A percentile compares a stretch with the other conserved stretches of the same genome.
These are phyloP conservation scores for Grammothele lineata DNA, from an alignment of 768 basidiomycete genomes.

Conservation along the genomic window DNA sequence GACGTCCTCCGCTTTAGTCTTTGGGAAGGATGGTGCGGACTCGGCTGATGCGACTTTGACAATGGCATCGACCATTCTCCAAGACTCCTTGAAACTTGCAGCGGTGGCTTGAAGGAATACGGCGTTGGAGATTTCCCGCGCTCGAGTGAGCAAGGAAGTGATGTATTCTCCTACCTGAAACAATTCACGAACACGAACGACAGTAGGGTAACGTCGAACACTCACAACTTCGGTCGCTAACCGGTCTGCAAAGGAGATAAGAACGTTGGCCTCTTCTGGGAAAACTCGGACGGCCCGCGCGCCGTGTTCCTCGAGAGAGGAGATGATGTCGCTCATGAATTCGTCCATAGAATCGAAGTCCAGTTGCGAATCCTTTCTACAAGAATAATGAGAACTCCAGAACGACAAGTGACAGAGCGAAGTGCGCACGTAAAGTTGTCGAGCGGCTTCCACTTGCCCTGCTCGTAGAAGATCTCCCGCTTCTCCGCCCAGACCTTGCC, in stretches of 20 bases:
- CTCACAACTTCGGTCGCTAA: conserved; percentile 81
- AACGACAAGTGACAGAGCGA: background rate
- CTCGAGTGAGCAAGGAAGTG: conserved; percentile 66
- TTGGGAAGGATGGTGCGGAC: conserved; percentile 37
- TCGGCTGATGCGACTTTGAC: conserved; percentile 49
- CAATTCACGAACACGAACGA: background rate
- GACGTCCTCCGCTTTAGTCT: conserved; percentile 71
- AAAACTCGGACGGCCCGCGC: conserved; percentile 82
- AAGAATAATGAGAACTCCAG: background rate
- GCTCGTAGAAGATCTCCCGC: conserved; percentile 89
- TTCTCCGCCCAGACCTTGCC: conserved; percentile 96
- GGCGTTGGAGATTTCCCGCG: conserved; percentile 68
- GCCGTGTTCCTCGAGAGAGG: conserved; percentile 69
- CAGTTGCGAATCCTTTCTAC: conserved; percentile 50
- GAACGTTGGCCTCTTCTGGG: conserved; percentile 71
- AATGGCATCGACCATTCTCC: conserved; percentile 79
- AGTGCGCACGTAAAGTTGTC: conserved; percentile 72
- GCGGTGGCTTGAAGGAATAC: conserved; percentile 82
- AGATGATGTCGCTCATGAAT: conserved; percentile 72
- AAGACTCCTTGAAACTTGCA: conserved; percentile 85
- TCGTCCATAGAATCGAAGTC: conserved; percentile 93
- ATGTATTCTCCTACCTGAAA: conserved; percentile 83
- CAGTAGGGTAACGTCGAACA: background rate
- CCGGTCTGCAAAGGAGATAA: conserved; percentile 79
- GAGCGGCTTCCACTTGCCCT: conserved; percentile 71